A percentile compares a stretch with the other conserved stretches of the same genome.
Evolutionary conservation across 2,329 filamentous ascomycete genomes (phyloP).

Genomic region (Trichophyton benhamiae): DNA sequence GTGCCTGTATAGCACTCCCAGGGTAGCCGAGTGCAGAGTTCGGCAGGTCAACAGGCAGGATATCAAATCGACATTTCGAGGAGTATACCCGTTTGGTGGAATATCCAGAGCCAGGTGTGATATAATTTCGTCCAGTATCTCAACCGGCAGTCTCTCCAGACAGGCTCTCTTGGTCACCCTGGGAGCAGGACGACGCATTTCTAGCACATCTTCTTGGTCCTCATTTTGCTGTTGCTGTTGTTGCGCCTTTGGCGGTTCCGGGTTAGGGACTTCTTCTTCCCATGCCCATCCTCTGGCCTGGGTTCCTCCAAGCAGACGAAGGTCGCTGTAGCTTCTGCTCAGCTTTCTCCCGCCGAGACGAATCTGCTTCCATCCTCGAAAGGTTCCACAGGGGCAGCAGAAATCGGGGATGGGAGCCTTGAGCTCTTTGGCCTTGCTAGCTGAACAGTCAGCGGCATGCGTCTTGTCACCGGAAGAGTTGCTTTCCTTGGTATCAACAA

Average conservation of each 20-base stretch:
- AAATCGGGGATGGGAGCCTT: conserved; percentile 26
- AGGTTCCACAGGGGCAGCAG: conserved; percentile 36
- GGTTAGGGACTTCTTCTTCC: conserved; percentile 21
- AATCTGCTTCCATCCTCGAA: conserved; percentile 36
- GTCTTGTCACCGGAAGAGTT: conserved; percentile 18
- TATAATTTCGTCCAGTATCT: conserved; percentile 62
- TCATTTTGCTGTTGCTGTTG: conserved; percentile 11
- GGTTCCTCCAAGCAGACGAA: conserved; percentile 25
- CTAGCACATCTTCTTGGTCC: background rate
- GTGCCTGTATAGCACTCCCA: conserved; percentile 63
- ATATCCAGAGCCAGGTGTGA: conserved; percentile 62
- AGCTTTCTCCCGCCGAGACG: conserved; percentile 31
- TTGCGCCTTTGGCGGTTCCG: conserved; percentile 14
- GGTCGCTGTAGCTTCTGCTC: conserved; percentile 35
- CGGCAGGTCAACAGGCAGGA: conserved; percentile 65
- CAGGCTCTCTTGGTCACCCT: conserved; percentile 31
- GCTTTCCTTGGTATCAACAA: conserved; percentile 29
- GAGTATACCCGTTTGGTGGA: conserved; percentile 60
- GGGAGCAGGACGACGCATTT: conserved; percentile 10
- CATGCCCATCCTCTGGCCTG: conserved; percentile 33
- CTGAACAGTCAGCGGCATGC: conserved; percentile 12
- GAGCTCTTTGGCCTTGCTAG: conserved; percentile 22
- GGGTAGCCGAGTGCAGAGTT: conserved; percentile 57
- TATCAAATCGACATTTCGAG: conserved; percentile 67
- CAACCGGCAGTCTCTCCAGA: conserved; percentile 56